Evolutionary conservation across 306 rosid genomes (phyloP).

Genomic region (Gastrolobium bilobum): DNA sequence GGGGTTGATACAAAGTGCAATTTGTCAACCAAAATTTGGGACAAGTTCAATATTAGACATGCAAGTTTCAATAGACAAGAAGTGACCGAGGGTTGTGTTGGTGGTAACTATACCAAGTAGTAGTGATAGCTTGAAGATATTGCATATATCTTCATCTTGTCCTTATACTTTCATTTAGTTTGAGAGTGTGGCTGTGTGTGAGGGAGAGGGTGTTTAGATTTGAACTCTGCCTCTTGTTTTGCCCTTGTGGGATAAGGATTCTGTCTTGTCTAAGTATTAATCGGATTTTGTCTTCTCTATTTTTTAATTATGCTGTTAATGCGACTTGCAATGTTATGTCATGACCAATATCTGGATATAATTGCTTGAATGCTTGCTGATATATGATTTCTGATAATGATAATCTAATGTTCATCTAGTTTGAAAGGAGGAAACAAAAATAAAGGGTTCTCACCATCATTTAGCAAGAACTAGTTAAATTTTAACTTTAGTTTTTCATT

Average conservation of each 20-base stretch:
- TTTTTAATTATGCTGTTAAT: background rate
- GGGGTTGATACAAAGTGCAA: conserved; percentile 9
- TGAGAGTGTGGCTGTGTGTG: background rate
- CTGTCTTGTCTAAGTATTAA: background rate
- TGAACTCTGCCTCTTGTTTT: background rate
- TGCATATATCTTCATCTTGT: background rate
- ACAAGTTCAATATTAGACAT: conserved; percentile 10
- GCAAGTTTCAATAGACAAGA: conserved; percentile 1
- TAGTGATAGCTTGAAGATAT: background rate
- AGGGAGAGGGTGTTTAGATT: background rate
- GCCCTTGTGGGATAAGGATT: conserved; percentile 3
- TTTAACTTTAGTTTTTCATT: background rate
- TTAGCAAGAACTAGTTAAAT: background rate
- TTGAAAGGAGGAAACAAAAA: background rate
- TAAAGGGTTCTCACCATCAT: background rate
- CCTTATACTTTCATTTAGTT: background rate
- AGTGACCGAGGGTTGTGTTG: background rate
- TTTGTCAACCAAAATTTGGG: background rate
- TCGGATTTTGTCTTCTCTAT: background rate
- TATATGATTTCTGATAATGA: conserved; percentile 15
- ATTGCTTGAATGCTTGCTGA: background rate
- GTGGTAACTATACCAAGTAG: background rate
- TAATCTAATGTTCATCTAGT: conserved; percentile 3
- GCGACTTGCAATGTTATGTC: background rate
- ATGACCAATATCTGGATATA: conserved; percentile 9